Percentiles rank a stretch among this genome's conserved stretches.
phyloP scores from a whole-genome alignment of 2,329 filamentous ascomycete species.

The Harringtonia lauricola region DNA sequence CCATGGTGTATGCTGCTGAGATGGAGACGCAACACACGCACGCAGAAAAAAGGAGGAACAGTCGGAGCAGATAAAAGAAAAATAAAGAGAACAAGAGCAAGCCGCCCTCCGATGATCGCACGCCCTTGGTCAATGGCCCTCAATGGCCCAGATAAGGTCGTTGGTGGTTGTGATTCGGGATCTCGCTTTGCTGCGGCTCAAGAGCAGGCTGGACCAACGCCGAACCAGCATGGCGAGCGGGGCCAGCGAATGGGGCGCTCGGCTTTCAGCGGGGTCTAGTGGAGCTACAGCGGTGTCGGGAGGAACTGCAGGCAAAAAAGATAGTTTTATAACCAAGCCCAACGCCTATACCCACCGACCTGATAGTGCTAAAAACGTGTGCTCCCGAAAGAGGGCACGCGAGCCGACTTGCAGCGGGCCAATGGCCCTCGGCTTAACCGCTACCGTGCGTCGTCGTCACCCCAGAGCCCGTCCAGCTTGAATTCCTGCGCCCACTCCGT shows the following conservation, averaged over 20 bases:
- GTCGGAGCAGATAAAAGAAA: background rate
- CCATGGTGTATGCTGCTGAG: too few relatives aligned
- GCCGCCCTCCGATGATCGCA: slow-evolving; percentile 4
- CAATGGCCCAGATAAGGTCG: slow-evolving; percentile 1
- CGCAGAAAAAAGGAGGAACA: background rate
- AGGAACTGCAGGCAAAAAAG: too few relatives aligned
- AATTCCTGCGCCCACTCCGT: slow-evolving; percentile 92
- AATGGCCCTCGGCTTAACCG: slow-evolving; percentile 20
- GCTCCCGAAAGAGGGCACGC: too few relatives aligned
- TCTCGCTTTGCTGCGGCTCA: slow-evolving; percentile 5
- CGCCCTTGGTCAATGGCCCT: background rate
- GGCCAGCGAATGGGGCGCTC: too few relatives aligned
- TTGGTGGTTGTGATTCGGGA: too few relatives aligned
- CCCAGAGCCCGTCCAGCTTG: slow-evolving; percentile 87
- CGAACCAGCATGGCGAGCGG: too few relatives aligned
- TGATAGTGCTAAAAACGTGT: background rate
- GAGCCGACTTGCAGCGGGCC: too few relatives aligned
- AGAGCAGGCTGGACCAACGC: background rate
- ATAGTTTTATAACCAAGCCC: background rate
- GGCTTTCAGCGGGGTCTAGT: too few relatives aligned
- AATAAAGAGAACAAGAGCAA: background rate
- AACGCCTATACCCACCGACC: background rate
- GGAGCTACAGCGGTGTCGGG: too few relatives aligned
- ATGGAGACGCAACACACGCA: background rate
- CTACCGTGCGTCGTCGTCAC: slow-evolving; percentile 37